A percentile compares a stretch with the other conserved stretches of the same genome.
Evolutionary conservation across 2,329 filamentous ascomycete species (phyloP).

Genomic region (Falciphora oryzae): DNA sequence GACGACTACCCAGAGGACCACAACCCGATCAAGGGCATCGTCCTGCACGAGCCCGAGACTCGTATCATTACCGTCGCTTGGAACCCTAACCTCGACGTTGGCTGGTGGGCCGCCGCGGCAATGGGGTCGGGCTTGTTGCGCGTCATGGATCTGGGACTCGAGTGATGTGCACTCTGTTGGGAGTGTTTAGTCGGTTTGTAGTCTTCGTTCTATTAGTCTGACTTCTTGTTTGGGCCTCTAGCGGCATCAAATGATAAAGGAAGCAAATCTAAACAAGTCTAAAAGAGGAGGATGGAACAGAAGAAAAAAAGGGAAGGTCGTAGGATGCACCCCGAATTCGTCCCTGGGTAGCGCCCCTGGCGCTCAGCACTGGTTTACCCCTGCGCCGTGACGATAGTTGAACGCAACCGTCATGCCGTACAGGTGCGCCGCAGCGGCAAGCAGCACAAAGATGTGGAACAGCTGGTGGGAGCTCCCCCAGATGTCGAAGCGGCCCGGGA

Average conservation of each 20-base stretch:
- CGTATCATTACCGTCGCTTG: slow-evolving; percentile 58
- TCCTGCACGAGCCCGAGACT: slow-evolving; percentile 55
- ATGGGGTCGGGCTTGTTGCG: slow-evolving; percentile 62
- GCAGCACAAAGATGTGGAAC: slow-evolving; percentile 83
- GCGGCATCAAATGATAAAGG: neutral
- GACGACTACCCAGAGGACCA: slow-evolving; percentile 18
- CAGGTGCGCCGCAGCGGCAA: slow-evolving; percentile 77
- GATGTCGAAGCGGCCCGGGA: slow-evolving; percentile 78
- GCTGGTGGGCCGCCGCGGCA: slow-evolving; percentile 61
- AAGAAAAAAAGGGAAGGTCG: no score
- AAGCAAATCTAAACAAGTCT: neutral
- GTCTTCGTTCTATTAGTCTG: neutral
- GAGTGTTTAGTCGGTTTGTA: neutral
- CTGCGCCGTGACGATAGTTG: slow-evolving; percentile 68
- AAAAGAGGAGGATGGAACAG: neutral
- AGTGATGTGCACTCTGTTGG: slow-evolving; percentile 17
- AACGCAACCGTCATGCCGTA: slow-evolving; percentile 78
- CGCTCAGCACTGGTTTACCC: neutral
- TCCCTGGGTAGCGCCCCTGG: neutral
- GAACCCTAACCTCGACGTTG: slow-evolving; percentile 62
- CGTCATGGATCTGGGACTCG: slow-evolving; percentile 58
- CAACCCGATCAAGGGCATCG: slow-evolving; percentile 29
- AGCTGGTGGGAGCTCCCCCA: slow-evolving; percentile 94
- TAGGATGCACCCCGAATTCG: no score
- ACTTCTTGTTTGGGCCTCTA: neutral